These are phyloP conservation scores for Linum tenue DNA, from an alignment of 345 rosid species.

Conservation along the genomic window DNA sequence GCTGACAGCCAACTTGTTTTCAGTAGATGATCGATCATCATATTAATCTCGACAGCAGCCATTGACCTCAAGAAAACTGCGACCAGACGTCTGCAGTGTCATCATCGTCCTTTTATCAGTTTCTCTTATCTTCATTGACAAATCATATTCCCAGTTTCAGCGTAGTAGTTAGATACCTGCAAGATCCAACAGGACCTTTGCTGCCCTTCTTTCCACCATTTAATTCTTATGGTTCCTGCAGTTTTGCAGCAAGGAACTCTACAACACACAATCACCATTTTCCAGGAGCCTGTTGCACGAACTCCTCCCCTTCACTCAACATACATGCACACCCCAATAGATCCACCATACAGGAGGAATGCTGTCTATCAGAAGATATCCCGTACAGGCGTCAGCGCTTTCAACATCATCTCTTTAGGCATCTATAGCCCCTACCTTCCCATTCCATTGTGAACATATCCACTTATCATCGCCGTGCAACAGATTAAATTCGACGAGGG, in stretches of 20 bases:
- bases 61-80: conserved; percentile 39
- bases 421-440: conserved; percentile 51
- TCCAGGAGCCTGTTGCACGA: conserved; percentile 40
- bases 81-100: conserved; percentile 41
- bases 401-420: conserved; percentile 45
- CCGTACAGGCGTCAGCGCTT: conserved; percentile 46
- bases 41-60: conserved; percentile 9
- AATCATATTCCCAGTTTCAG: conserved; percentile 52
- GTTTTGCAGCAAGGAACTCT: conserved; percentile 72
- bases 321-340: conserved; percentile 70
- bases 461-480: conserved; percentile 58
- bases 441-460: conserved; percentile 54
- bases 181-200: conserved; percentile 43
- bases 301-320: conserved; percentile 50
- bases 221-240: conserved; percentile 57
- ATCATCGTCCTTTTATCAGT: conserved; percentile 40
- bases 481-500: conserved; percentile 50
- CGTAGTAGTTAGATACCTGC: conserved; percentile 63
- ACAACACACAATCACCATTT: conserved; percentile 45
- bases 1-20: no score
- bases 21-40: neutral
- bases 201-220: conserved; percentile 54
- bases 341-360: conserved; percentile 72
- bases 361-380: conserved; percentile 41
- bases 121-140: conserved; percentile 44